Base-by-base conservation (phyloP, 2,329 filamentous ascomycete species). In the Ceratocystis lukuohia region DNA sequence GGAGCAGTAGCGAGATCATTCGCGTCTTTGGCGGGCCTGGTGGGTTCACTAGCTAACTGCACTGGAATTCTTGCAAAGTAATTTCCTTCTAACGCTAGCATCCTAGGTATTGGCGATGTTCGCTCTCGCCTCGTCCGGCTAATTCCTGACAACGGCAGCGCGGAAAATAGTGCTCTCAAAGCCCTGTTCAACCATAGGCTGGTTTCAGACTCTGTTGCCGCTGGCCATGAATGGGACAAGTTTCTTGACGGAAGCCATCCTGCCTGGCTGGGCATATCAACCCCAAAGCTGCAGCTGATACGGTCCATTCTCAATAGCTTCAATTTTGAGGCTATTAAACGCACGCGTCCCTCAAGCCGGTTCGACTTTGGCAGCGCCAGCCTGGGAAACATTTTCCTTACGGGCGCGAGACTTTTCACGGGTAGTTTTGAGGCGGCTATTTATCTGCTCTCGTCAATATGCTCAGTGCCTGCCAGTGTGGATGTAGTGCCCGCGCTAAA, bases 21-120 rank as follows among this genome's bases (percentile, higher is more conserved):
- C 84, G 94, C 45, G 91, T 97, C 45, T 94, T 97, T 76, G 94
- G 93, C 15, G 94, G 94, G 0, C 93, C 93, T 70, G 93, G 93
- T 87, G 77, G 66, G 76, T 71, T 37, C 37, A 7, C 25, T 45
- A n/a, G 30, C 15, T 22, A 22, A 22, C 28, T 33, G 45, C 48
- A 44, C 25, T 28, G 25, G 28, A 15, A n/a, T 30, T 59, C 33
- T 15, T n/a, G 33, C 17, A 3, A 17, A 33, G 28, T 1, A 62
- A 62, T 30, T 57, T 37, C 20, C 28, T 44, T 28, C n/a, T 25
- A 8, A 48, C 17, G 28, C 3, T 44, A n/a, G 72, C 37, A n/a
- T 20, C 6, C 30, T 70, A 92, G 89, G 89, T 75, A 78, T 78
- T 59, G 76, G 76, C 53, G 76, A 78, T 65, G 76, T 78, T 44